These are phyloP conservation scores for Agapanthus africanus DNA, from an alignment of 106 monocot species.

Conservation along the genomic window DNA sequence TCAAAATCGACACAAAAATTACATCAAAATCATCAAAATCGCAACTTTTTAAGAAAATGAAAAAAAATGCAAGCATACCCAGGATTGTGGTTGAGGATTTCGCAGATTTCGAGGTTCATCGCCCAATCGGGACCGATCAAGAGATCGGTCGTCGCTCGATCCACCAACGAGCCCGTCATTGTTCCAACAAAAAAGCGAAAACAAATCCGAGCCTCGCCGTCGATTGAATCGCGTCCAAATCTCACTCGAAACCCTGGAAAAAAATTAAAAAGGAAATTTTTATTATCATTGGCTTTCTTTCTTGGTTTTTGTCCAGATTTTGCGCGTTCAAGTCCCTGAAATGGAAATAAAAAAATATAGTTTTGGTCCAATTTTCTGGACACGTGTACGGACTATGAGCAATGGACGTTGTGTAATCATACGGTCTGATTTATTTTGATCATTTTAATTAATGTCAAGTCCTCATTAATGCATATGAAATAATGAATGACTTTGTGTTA, in stretches of 20 bases:
- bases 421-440: background rate
- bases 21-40: too few relatives aligned
- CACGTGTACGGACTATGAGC: background rate
- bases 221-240: background rate
- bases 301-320: background rate
- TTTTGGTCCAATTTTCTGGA: background rate
- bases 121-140: constrained; percentile 27
- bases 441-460: background rate
- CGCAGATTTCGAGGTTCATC: constrained; percentile 26
- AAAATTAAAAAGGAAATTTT: background rate
- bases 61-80: too few relatives aligned
- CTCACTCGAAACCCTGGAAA: background rate
- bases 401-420: background rate
- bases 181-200: background rate
- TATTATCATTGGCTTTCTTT: background rate
- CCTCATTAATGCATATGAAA: background rate
- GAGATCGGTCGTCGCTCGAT: constrained; percentile 23
- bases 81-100: constrained; percentile 17
- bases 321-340: background rate
- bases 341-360: background rate
- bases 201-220: background rate
- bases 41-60: too few relatives aligned
- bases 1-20: too few relatives aligned
- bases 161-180: constrained; percentile 17
- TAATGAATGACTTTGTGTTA: background rate